These are phyloP conservation scores for Chenopodium quinoa DNA, from an alignment of 148 eudicot genomes.

Conservation along the genomic window DNA sequence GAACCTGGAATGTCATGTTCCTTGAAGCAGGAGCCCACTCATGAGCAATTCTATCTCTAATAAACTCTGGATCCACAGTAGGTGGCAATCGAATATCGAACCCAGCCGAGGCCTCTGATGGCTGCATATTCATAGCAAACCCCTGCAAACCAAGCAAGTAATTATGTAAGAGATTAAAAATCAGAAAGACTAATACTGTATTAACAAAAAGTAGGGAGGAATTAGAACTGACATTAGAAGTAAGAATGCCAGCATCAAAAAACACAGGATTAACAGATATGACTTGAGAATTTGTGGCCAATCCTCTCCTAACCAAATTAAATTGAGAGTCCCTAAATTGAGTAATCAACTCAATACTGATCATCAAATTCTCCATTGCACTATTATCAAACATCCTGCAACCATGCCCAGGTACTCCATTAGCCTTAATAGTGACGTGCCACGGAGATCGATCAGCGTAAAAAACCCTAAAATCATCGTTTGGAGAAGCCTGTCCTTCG, in stretches of 20 bases:
- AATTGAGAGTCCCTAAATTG: conserved; percentile 70
- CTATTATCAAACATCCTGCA: conserved; percentile 67
- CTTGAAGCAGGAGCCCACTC: conserved; percentile 97
- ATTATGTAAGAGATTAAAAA: neutral
- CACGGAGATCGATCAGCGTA: conserved; percentile 79
- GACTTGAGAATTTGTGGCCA: conserved; percentile 61
- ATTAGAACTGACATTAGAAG: conserved; percentile 44
- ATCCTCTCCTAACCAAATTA: conserved; percentile 72
- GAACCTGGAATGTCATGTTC: conserved; percentile 82
- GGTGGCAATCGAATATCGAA: conserved; percentile 79
- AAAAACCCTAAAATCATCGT: conserved; percentile 75
- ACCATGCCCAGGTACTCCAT: conserved; percentile 74
- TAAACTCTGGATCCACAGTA: conserved; percentile 52
- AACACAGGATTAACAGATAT: conserved; percentile 82
- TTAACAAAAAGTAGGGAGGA: neutral
- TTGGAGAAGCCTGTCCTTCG: conserved; percentile 75
- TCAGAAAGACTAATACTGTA: neutral
- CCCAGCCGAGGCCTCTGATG: conserved; percentile 93
- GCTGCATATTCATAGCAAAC: conserved; percentile 96
- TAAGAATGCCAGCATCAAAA: conserved; percentile 67
- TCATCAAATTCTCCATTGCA: conserved; percentile 88
- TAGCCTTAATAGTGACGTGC: conserved; percentile 66
- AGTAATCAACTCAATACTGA: conserved; percentile 61
- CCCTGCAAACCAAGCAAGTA: conserved; percentile 43
- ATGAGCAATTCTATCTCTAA: conserved; percentile 63